phyloP scores from a whole-genome alignment of 352 stramenopile species.

The Salisapilia sapeloensis region DNA sequence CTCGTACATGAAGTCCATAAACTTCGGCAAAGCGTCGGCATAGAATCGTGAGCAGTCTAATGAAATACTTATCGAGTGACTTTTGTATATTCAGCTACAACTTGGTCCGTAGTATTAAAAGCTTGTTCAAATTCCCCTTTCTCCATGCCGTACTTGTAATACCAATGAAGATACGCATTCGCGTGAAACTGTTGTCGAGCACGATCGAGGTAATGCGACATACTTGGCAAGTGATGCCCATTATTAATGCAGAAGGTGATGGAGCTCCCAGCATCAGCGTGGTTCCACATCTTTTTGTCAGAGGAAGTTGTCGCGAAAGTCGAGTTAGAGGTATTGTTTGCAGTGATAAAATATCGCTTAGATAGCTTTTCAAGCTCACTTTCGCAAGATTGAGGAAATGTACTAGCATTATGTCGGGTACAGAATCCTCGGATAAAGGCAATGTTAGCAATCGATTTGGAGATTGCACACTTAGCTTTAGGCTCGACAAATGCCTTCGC shows the following conservation, averaged over 20 bases:
- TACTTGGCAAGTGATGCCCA: constrained; percentile 19
- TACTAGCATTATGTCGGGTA: no score
- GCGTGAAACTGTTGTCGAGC: constrained; percentile 23
- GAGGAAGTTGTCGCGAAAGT: no score
- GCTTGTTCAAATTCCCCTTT: constrained; percentile 21
- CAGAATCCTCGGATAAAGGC: no score
- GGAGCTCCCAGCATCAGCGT: constrained; percentile 1
- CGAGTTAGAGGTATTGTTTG: no score
- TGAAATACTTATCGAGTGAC: constrained; percentile 6
- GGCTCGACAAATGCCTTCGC: no score
- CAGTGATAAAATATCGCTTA: no score
- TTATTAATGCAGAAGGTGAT: constrained; percentile 31
- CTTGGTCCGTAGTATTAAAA: constrained; percentile 16
- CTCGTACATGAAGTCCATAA: constrained; percentile 9
- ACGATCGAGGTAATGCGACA: constrained; percentile 18
- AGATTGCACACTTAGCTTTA: no score
- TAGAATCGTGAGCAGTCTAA: no score
- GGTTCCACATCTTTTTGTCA: no score
- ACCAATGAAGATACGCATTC: constrained; percentile 39
- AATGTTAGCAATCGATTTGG: no score
- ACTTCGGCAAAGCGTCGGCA: constrained; percentile 3
- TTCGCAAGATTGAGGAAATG: no score
- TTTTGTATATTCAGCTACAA: constrained; percentile 23
- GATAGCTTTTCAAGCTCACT: no score
- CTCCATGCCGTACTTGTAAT: constrained; percentile 36